phyloP scores from a whole-genome alignment of 192 early-diverging fungal species.

The Coemansia sp. region DNA sequence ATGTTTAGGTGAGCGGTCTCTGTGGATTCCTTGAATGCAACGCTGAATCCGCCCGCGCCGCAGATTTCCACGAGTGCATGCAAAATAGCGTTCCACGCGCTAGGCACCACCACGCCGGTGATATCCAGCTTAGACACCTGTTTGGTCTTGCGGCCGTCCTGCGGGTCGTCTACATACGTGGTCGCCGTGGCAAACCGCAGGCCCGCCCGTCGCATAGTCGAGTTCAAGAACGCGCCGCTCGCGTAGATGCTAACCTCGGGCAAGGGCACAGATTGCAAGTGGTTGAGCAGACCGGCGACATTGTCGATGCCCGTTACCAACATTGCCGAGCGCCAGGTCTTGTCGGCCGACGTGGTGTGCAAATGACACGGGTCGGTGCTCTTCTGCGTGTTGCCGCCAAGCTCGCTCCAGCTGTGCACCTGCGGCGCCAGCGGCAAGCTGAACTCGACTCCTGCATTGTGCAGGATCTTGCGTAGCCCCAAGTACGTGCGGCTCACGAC shows the following conservation, averaged over 20 bases:
- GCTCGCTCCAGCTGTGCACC: conserved; percentile 22
- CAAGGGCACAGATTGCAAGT: conserved; percentile 10
- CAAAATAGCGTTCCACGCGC: conserved; percentile 22
- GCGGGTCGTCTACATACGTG: conserved; percentile 10
- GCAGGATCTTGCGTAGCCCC: conserved; percentile 28
- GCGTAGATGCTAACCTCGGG: conserved; percentile 18
- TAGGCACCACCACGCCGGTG: conserved; percentile 33
- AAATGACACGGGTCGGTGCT: conserved; percentile 4
- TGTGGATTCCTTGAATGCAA: conserved; percentile 20
- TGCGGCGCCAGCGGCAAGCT: conserved; percentile 41
- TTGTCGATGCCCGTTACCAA: conserved; percentile 24
- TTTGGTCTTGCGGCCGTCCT: background rate
- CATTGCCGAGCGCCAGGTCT: conserved; percentile 34
- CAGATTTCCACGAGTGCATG: conserved; percentile 14
- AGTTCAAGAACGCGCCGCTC: conserved; percentile 25
- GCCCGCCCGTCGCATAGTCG: conserved; percentile 21
- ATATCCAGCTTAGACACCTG: conserved; percentile 26
- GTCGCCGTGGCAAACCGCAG: conserved; percentile 25
- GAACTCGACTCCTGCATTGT: conserved; percentile 16
- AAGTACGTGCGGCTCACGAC: conserved; percentile 35
- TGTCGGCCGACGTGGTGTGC: conserved; percentile 25
- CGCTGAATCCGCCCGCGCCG: conserved; percentile 2
- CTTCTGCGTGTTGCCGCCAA: background rate
- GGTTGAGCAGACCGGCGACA: conserved; percentile 17
- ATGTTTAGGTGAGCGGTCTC: conserved; percentile 40